Base-by-base conservation (phyloP, 768 basidiomycete species). In the Tricholomella constricta region DNA sequence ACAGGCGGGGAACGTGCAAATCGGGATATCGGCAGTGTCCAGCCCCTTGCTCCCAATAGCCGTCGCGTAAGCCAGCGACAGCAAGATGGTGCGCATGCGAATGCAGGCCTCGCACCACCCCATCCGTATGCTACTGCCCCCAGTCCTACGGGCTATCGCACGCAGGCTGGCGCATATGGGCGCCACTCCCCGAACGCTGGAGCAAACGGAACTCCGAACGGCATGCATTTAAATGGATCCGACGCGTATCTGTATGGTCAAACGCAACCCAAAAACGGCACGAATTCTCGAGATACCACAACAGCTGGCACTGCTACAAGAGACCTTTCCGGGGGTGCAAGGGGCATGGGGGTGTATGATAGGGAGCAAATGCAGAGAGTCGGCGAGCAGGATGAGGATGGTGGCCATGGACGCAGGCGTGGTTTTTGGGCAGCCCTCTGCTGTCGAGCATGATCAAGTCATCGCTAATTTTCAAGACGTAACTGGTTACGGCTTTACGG, bases 41-140 rank as follows among this genome's bases (percentile, higher is more conserved):
- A 89, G 63, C 81, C 85, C 6, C 69, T 88, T n/a, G 76, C 82
- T 14, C 82, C 89, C 12, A 75, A 78, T 7, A 84, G 83, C 62
- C 80, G 88, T 46, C 82, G 89, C 34, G 78, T 78, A 3, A 89
- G 89, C 62, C 86, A 88, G 63, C 82, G 80, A 46, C 80, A 80
- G 48, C 73, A 79, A 48, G 79, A 80, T 27, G 62, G 64, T 26
- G 72, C 73, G 20, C 61, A 69, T 25, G 63, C 55, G 15, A 75
- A 71, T 51, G 58, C 70, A 4, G 77, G 76, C 9, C 75, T 86
- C 35, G 70, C 78, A 17, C 72, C 78, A 8, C 78, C 84, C 26
- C 89, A 91, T 64, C 89, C 89, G 27, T 91, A 91, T 51, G 89
- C 88, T 8, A 75, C 80, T 31, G 81, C 84, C 6, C 81, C 85